Percentiles rank a stretch among this genome's conserved stretches.
phyloP scores from a whole-genome alignment of 2,329 filamentous ascomycete genomes.

The Clonostachys solani region DNA sequence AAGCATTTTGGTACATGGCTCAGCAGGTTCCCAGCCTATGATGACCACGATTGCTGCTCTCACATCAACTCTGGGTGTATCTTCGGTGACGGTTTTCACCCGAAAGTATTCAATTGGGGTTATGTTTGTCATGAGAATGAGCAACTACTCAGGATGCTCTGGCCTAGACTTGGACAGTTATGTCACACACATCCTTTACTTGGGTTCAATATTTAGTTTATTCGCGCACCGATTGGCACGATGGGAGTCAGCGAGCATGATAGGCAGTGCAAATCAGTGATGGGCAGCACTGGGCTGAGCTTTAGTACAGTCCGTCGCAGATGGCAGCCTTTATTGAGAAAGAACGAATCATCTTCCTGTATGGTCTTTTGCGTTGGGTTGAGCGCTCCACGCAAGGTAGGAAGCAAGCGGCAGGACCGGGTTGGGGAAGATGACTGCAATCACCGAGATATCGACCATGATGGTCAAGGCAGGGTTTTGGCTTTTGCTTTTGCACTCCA shows the following conservation, averaged over 20 bases:
- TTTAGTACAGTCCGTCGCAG: slow-evolving; percentile 73
- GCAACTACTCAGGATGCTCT: slow-evolving; percentile 63
- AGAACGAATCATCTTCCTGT: slow-evolving; percentile 51
- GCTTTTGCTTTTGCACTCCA: no score
- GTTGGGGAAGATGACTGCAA: no score
- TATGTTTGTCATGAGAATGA: slow-evolving; percentile 92
- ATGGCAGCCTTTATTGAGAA: slow-evolving; percentile 81
- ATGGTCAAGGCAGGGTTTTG: no score
- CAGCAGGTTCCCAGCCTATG: slow-evolving; percentile 81
- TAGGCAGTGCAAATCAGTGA: slow-evolving; percentile 49
- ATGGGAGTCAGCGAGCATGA: no score
- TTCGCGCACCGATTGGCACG: no score
- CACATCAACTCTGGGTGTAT: slow-evolving; percentile 34
- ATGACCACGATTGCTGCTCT: slow-evolving; percentile 64
- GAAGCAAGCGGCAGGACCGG: no score
- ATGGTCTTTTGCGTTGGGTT: no score
- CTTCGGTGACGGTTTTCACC: slow-evolving; percentile 70
- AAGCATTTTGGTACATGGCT: slow-evolving; percentile 76
- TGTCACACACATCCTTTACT: slow-evolving; percentile 67
- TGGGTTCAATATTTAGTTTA: background rate
- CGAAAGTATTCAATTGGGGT: slow-evolving; percentile 87
- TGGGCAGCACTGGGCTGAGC: slow-evolving; percentile 75
- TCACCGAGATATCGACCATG: no score
- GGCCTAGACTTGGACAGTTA: slow-evolving; percentile 78
- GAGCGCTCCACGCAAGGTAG: no score